These are phyloP conservation scores for Beauveria sp. DNA, from an alignment of 2,329 filamentous ascomycete genomes.

Conservation along the genomic window DNA sequence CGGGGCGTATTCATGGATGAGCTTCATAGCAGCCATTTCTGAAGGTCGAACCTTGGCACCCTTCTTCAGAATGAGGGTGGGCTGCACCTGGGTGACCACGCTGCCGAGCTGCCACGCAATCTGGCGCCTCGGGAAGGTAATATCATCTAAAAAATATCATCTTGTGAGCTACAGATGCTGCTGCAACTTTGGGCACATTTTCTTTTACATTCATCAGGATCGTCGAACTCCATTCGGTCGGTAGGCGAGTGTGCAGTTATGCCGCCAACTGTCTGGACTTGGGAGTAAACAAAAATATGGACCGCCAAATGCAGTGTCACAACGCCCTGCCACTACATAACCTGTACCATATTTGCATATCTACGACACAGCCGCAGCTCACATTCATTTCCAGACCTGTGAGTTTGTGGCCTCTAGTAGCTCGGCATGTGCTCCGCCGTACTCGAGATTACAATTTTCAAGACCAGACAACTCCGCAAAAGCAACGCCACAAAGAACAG, in stretches of 20 bases:
- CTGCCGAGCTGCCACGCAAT: constrained; percentile 2
- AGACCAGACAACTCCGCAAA: too few relatives aligned
- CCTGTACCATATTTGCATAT: too few relatives aligned
- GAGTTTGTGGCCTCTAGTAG: too few relatives aligned
- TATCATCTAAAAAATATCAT: not conserved
- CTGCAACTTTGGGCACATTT: not conserved
- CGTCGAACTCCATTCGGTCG: not conserved
- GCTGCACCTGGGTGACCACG: constrained; percentile 8
- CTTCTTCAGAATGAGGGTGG: constrained; percentile 11
- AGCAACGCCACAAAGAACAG: too few relatives aligned
- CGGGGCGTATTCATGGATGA: constrained; percentile 9
- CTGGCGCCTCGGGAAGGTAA: not conserved
- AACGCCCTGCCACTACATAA: too few relatives aligned
- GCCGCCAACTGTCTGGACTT: not conserved
- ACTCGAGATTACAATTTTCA: too few relatives aligned
- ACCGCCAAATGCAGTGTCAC: not conserved
- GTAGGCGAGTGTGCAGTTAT: not conserved
- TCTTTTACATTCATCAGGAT: constrained; percentile 6
- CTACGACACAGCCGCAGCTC: too few relatives aligned
- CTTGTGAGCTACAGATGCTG: not conserved
- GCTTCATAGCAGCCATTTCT: constrained; percentile 12
- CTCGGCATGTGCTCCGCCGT: too few relatives aligned
- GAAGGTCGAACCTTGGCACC: constrained; percentile 13
- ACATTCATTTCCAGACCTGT: too few relatives aligned
- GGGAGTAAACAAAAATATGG: not conserved